phyloP scores from a whole-genome alignment of 139 green algal species.

The Chlorella sp. region DNA sequence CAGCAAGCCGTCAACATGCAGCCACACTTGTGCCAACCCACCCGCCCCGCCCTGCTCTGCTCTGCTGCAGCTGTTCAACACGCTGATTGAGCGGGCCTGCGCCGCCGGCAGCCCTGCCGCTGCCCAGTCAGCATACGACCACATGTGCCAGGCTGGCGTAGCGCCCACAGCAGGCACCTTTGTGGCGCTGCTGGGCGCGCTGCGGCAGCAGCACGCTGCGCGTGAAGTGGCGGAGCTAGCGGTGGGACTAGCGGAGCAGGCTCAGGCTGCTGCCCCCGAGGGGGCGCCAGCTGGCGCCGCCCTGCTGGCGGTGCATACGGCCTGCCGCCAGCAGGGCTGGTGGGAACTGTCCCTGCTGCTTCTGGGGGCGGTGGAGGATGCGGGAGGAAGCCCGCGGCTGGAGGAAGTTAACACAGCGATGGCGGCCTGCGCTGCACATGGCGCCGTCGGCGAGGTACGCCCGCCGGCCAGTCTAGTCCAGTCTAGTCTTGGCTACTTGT shows the following conservation, averaged over 20 bases:
- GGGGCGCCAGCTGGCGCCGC: neutral
- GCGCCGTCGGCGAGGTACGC: conserved; percentile 24
- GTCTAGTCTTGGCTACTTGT: neutral
- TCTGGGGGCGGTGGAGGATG: conserved; percentile 59
- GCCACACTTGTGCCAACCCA: neutral
- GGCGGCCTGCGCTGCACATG: conserved; percentile 43
- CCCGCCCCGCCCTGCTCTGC: no score
- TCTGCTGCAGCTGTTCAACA: conserved; percentile 3
- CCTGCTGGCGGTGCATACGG: conserved; percentile 48
- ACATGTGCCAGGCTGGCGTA: conserved; percentile 62
- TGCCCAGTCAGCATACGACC: conserved; percentile 50
- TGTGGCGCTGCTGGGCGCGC: conserved; percentile 60
- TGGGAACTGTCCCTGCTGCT: conserved; percentile 79
- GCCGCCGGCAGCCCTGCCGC: neutral
- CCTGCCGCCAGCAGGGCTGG: conserved; percentile 69
- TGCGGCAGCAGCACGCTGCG: neutral
- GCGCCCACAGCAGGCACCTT: conserved; percentile 77
- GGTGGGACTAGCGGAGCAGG: neutral
- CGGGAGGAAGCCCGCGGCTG: neutral
- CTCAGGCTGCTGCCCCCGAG: neutral
- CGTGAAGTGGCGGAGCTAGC: neutral
- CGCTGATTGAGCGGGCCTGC: neutral
- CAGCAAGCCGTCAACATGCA: no score
- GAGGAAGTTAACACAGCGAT: conserved; percentile 45
- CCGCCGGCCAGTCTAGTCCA: no score